Base-by-base conservation (phyloP, 1,284 basidiomycete genomes). In the Cystobasidium sp. region DNA sequence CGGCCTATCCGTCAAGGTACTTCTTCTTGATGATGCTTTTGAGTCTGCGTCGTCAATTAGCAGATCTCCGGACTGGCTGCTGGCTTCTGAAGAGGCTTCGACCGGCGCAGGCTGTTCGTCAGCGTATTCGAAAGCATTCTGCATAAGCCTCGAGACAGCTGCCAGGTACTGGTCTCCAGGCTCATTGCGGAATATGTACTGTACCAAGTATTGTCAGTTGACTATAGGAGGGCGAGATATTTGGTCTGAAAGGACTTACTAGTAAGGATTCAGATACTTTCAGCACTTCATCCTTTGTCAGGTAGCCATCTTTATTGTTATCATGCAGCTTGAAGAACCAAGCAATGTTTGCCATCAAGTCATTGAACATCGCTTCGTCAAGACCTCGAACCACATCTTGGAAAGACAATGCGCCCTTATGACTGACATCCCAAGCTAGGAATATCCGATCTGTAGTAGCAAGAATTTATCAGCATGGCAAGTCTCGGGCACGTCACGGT, bases 161-260 rank as follows among this genome's bases (percentile, higher is more conserved):
- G 93, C 97, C 52, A 99, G 86, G 81, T 97, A 98, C 7, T 94
- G 92, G 82, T 99, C 97, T 10, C 97, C 96, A 16, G 95, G 88
- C 84, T 99, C 97, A 82, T 91, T 95, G 37, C 97, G 90, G 88
- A 99, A 99, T 79, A 99, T 97, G 84, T 96, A 96, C 92, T 94
- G 80, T 49, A 62, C 51, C 18, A 70, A 41, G 24, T 61, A 20
- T 18, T 37, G 18, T n/a, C 6, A 31, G 18, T 5, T 31, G 12
- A 22, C 18, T 37, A 18, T 59, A 10, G 6, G 9, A 8, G 16
- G 10, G 10, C 9, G n/a, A 6, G 10, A 39, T n/a, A 41, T 12
- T 9, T 3, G 18, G 12, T 18, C 20, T 37, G 9, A 39, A 18
- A 10, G 63, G 10, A 81, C 90, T 81, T 67, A 94, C 93, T 83